Conservation (phyloP, 2,329 filamentous ascomycete genomes). For the Arthrobotrys musiformis region DNA sequence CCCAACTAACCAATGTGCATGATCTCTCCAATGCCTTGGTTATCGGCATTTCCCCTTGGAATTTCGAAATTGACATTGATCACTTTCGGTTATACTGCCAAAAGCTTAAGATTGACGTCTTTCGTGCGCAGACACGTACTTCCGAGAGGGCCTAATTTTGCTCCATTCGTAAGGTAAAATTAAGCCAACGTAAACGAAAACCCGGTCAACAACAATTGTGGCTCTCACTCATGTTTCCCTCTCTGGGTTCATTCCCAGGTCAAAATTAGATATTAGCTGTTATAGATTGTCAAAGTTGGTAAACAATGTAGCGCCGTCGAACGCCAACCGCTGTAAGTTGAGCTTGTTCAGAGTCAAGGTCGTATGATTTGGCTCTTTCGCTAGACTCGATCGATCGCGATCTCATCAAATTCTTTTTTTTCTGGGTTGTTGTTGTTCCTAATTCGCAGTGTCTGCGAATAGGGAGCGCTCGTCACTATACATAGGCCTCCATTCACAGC, state of each 20-base stretch:
- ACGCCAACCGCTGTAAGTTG: conserved; percentile 18
- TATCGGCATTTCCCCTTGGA: background rate
- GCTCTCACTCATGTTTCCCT: background rate
- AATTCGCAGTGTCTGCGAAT: background rate
- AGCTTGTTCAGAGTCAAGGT: conserved; percentile 7
- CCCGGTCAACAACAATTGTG: conserved; percentile 1
- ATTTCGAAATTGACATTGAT: too few species aligned
- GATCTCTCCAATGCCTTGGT: background rate
- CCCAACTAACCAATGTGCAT: too few species aligned
- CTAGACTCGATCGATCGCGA: background rate
- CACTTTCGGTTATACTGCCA: background rate
- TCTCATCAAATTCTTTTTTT: background rate
- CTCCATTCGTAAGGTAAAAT: conserved; percentile 8
- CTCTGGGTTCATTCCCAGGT: background rate
- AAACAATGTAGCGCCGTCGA: conserved; percentile 2
- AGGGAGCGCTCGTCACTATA: conserved; percentile 3
- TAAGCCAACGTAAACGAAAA: background rate
- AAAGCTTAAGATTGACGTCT: background rate
- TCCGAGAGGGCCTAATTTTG: conserved; percentile 5
- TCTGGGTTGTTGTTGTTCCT: too few species aligned
- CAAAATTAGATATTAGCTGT: background rate
- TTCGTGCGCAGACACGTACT: background rate
- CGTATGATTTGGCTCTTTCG: background rate
- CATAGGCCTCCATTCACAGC: conserved; percentile 24
- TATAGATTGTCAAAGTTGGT: background rate